Percentiles rank a stretch among this genome's conserved stretches.
Conservation (phyloP, 148 eudicot genomes). For the Rhododendron mucronatum region DNA sequence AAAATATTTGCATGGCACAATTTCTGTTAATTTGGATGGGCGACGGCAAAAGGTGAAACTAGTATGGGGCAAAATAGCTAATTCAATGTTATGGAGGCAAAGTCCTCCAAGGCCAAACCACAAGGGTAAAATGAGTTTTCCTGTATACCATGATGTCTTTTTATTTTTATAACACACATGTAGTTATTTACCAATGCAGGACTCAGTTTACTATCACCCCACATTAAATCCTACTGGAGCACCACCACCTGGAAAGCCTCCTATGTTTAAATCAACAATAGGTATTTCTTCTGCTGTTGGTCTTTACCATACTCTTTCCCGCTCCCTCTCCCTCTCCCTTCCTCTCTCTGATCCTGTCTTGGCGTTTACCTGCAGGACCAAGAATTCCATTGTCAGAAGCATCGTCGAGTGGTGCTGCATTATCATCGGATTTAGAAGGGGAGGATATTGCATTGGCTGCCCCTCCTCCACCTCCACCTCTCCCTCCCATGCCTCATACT, state of each 20-base stretch:
- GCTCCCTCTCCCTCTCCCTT: not conserved
- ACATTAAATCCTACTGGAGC: conserved; percentile 96
- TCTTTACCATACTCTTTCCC: not conserved
- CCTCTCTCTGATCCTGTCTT: conserved; percentile 10
- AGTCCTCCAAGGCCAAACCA: not conserved
- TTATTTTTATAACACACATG: conserved; percentile 2
- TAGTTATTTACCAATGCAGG: conserved; percentile 37
- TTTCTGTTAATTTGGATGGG: not conserved
- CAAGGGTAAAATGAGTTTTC: not conserved
- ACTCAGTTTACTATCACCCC: conserved; percentile 95
- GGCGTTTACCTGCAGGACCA: conserved; percentile 47
- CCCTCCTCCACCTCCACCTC: conserved; percentile 69
- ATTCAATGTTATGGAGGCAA: not conserved
- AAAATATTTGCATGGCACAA: not conserved
- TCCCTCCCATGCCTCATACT: conserved; percentile 57
- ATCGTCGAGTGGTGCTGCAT: conserved; percentile 49
- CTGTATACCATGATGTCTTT: not conserved
- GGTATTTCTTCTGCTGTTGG: conserved; percentile 29
- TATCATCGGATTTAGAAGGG: conserved; percentile 37
- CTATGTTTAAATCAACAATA: conserved; percentile 91
- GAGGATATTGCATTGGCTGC: conserved; percentile 56
- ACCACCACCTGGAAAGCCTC: conserved; percentile 98
- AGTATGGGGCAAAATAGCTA: not conserved
- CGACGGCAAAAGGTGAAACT: not conserved
- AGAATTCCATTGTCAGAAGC: conserved; percentile 62